Evolutionary conservation across 2,329 filamentous ascomycete genomes (phyloP).

Genomic region (Dactylonectria macrodidyma): DNA sequence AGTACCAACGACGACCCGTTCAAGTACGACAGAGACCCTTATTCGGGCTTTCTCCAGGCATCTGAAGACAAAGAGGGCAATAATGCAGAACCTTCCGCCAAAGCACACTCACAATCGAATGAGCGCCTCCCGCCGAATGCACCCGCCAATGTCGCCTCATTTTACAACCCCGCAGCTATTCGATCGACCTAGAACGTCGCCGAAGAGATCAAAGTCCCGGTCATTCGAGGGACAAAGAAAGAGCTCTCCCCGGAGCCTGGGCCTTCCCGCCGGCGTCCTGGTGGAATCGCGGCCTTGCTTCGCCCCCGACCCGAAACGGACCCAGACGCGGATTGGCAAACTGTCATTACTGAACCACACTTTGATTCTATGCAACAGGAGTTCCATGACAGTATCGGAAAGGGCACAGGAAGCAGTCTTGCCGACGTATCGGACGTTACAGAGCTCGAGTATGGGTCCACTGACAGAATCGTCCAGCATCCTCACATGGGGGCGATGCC

Average conservation of each 20-base stretch:
- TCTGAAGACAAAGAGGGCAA: conserved; percentile 62
- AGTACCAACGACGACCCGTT: conserved; percentile 61
- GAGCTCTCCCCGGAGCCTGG: conserved; percentile 12
- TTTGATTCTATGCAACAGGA: conserved; percentile 40
- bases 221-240: conserved; percentile 40
- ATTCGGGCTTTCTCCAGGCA: conserved; percentile 55
- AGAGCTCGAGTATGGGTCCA: conserved; percentile 41
- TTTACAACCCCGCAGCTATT: conserved; percentile 56
- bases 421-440: conserved; percentile 60
- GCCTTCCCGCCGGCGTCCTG: conserved; percentile 28
- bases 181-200: conserved; percentile 59
- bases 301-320: conserved; percentile 35
- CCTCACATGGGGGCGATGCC: conserved; percentile 30
- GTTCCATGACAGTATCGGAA: conserved; percentile 44
- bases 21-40: conserved; percentile 59
- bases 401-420: conserved; percentile 59
- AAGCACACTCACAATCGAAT: conserved; percentile 38
- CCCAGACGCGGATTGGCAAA: conserved; percentile 54
- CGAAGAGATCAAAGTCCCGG: conserved; percentile 55
- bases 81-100: conserved; percentile 53
- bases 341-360: conserved; percentile 51
- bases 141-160: conserved; percentile 43
- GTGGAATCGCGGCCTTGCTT: conserved; percentile 39
- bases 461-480: conserved; percentile 49
- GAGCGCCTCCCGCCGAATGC: conserved; percentile 10